Evolutionary conservation across 805 yeast species (phyloP), one percentile per base, ranked within the genome.

Genomic region (Metschnikowia dekortorum): DNA sequence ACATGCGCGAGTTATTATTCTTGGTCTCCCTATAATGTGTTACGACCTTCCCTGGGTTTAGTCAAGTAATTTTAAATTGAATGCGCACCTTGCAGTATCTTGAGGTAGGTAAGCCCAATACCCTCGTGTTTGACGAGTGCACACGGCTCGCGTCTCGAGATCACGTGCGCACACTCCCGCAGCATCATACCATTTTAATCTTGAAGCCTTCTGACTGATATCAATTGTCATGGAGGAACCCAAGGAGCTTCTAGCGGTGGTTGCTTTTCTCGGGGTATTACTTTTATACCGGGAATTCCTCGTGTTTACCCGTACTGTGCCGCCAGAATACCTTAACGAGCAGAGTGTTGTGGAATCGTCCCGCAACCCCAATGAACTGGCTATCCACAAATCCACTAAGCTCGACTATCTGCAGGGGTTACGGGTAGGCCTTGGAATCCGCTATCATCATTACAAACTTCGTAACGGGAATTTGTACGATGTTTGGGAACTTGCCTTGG

Each of bases 391-490:
- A 54, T 85, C 89, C 46, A 81, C 82, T 42, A 82, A 85, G 56
- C 81, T 87, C 32, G 94, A 91, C 22, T 83, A 81, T 61, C 87
- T 89, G 5, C 63, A 80, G 51, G 85, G 87, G 0, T 71, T 90
- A 49, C 74, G 84, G 22, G 78, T 87, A 2, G 95, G 95, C 0
- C 67, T 87, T 49, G 80, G 81, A 42, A 77, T 90, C 26, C 75
- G 88, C 39, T 74, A 73, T 51, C 73, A 78, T 28, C 83, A 80
- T 34, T 86, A 84, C 63, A 79, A 78, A 54, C 62, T 85, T 22
- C 73, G 96, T 57, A 85, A 87, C 63, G 96, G 96, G 3, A 83
- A 81, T 56, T 63, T 89, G 51, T 76, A 79, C 53, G 96, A 89
- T 68, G 62, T 88, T 3, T 88, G 94, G 91, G 79, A 74, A 48